Conservation (phyloP, 1,139 yeast species). For the Blastobotrys proliferans region DNA sequence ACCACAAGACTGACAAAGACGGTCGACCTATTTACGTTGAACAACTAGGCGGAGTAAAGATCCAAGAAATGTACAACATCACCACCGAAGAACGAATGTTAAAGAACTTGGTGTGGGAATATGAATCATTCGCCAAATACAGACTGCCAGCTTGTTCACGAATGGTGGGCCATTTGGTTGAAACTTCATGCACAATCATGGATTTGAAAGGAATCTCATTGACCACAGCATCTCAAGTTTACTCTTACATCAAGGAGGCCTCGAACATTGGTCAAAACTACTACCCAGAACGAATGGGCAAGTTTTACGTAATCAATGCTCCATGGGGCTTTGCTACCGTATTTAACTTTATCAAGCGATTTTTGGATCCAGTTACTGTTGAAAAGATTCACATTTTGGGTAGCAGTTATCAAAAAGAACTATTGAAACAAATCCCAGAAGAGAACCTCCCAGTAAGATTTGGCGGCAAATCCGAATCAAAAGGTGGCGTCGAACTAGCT, state of each 20-base stretch:
- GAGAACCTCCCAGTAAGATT: slow-evolving; percentile 88
- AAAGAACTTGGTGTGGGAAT: slow-evolving; percentile 94
- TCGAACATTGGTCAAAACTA: slow-evolving; percentile 92
- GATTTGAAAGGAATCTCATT: slow-evolving; percentile 93
- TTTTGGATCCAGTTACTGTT: slow-evolving; percentile 97
- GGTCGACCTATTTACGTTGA: slow-evolving; percentile 96
- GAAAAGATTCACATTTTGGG: slow-evolving; percentile 90
- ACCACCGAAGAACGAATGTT: slow-evolving; percentile 96
- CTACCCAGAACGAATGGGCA: slow-evolving; percentile 99
- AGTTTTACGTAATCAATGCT: slow-evolving; percentile 90
- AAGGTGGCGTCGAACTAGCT: slow-evolving; percentile 75
- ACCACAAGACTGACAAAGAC: slow-evolving; percentile 93
- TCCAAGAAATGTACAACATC: slow-evolving; percentile 85
- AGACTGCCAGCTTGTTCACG: slow-evolving; percentile 96
- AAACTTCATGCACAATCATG: slow-evolving; percentile 93
- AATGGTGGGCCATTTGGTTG: slow-evolving; percentile 69
- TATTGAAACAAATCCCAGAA: slow-evolving; percentile 86
- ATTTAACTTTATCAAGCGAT: slow-evolving; percentile 83
- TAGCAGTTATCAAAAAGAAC: slow-evolving; percentile 68
- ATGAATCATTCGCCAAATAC: slow-evolving; percentile 78
- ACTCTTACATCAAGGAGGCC: slow-evolving; percentile 87
- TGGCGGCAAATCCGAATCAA: slow-evolving; percentile 76
- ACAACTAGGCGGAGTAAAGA: slow-evolving; percentile 86
- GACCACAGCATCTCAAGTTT: slow-evolving; percentile 76
- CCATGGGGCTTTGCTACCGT: slow-evolving; percentile 97